Percentiles rank a stretch among this genome's conserved stretches.
Conservation (phyloP, 2,329 filamentous ascomycete genomes). For the Colletotrichum sp. region DNA sequence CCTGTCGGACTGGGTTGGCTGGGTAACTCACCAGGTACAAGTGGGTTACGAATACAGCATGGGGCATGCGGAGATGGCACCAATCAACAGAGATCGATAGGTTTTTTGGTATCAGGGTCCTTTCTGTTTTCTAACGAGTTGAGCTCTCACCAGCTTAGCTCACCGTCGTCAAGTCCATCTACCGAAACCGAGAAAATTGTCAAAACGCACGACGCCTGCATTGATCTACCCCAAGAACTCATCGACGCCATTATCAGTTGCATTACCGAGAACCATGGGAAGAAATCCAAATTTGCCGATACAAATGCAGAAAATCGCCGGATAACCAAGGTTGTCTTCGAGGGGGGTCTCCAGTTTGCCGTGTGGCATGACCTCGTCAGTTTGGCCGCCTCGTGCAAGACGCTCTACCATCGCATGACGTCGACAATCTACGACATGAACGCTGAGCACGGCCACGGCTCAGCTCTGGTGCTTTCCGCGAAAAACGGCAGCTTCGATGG, state of each 20-base stretch:
- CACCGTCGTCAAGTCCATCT: fast-evolving
- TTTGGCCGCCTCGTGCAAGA: not conserved
- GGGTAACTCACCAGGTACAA: not conserved
- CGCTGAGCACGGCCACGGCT: not conserved
- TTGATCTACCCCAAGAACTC: not conserved
- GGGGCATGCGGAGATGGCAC: not conserved
- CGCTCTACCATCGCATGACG: not conserved
- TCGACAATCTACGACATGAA: not conserved
- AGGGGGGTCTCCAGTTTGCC: fast-evolving
- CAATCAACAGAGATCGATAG: too few species aligned
- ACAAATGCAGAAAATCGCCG: not conserved
- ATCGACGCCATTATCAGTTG: fast-evolving
- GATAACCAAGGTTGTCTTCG: not conserved
- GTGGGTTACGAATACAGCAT: not conserved
- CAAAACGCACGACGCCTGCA: not conserved
- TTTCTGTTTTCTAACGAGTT: not conserved
- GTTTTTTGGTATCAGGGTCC: too few species aligned
- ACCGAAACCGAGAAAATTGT: fast-evolving
- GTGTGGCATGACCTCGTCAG: not conserved
- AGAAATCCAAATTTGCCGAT: not conserved
- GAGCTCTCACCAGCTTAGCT: not conserved
- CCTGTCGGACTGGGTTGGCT: not conserved
- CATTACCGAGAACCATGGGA: not conserved
- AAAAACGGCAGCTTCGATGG: not conserved
- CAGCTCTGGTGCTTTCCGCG: not conserved